Evolutionary conservation across 306 rosid species (phyloP).

Genomic region (Sindora glabra): DNA sequence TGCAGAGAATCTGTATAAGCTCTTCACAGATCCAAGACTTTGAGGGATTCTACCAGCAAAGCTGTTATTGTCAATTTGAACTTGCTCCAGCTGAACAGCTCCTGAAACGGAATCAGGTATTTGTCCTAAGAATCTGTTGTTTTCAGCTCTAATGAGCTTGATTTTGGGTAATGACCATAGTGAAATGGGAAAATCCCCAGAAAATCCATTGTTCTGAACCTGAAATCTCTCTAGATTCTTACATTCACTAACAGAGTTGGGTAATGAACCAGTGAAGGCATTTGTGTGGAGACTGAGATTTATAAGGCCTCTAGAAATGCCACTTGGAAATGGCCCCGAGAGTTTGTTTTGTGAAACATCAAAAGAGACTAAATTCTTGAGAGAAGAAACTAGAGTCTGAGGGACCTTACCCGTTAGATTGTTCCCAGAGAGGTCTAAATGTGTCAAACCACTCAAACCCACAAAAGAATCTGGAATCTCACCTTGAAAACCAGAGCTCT

Average conservation of each 20-base stretch:
- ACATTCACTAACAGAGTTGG: constrained; percentile 55
- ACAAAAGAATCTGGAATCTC: constrained; percentile 58
- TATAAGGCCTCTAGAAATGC: constrained; percentile 51
- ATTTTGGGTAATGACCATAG: constrained; percentile 79
- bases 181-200: constrained; percentile 61
- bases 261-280: constrained; percentile 52
- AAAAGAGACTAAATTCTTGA: constrained; percentile 66
- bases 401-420: constrained; percentile 73
- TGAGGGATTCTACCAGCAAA: constrained; percentile 61
- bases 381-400: constrained; percentile 45
- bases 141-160: constrained; percentile 88
- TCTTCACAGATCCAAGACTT: constrained; percentile 67
- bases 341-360: constrained; percentile 86
- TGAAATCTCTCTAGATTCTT: constrained; percentile 79
- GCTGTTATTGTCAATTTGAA: constrained; percentile 84
- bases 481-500: constrained; percentile 82
- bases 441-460: constrained; percentile 46
- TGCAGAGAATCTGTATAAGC: constrained; percentile 90
- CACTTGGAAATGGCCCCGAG: constrained; percentile 66
- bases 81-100: constrained; percentile 81
- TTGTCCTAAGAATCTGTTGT: constrained; percentile 71
- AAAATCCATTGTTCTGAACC: constrained; percentile 80
- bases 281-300: constrained; percentile 69
- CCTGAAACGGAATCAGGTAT: constrained; percentile 75
- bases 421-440: constrained; percentile 78